These are phyloP conservation scores for Fusarium keratoplasticum DNA, from an alignment of 2,329 filamentous ascomycete genomes.

Conservation along the genomic window DNA sequence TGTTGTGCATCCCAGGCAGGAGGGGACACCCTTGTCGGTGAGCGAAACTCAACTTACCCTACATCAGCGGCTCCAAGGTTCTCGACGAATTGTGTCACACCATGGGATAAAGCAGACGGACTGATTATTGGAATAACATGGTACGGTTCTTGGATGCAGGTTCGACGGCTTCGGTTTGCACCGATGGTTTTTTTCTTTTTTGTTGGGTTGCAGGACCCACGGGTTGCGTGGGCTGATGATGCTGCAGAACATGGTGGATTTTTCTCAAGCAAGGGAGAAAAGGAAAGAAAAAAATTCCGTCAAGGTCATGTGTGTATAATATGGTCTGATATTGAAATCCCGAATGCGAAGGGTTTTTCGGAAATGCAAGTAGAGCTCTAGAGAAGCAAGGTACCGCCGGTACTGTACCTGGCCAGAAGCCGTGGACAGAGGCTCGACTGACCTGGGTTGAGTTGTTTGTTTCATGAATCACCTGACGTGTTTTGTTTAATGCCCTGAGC, in stretches of 20 bases:
- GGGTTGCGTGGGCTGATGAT: neutral
- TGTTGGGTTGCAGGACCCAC: neutral
- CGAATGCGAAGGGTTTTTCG: neutral
- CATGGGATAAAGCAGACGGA: neutral
- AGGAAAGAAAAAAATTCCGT: neutral
- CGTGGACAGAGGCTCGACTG: neutral
- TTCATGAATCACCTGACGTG: neutral
- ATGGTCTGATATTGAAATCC: neutral
- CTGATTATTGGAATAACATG: neutral
- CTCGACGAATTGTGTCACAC: neutral
- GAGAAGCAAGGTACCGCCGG: neutral
- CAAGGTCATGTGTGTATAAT: neutral
- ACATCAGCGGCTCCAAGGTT: neutral
- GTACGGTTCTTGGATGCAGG: neutral
- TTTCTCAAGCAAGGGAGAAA: neutral
- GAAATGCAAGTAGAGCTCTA: neutral
- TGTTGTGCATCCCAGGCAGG: conserved; percentile 25
- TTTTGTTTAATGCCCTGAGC: neutral
- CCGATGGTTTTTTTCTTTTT: neutral
- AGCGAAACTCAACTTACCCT: conserved; percentile 8
- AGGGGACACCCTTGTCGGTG: conserved; percentile 13
- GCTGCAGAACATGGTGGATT: neutral
- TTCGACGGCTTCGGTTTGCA: neutral
- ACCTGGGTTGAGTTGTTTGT: neutral
- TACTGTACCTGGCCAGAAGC: neutral